These are phyloP conservation scores for Artemisia argyi DNA, from an alignment of 129 eudicot genomes.

Conservation along the genomic window DNA sequence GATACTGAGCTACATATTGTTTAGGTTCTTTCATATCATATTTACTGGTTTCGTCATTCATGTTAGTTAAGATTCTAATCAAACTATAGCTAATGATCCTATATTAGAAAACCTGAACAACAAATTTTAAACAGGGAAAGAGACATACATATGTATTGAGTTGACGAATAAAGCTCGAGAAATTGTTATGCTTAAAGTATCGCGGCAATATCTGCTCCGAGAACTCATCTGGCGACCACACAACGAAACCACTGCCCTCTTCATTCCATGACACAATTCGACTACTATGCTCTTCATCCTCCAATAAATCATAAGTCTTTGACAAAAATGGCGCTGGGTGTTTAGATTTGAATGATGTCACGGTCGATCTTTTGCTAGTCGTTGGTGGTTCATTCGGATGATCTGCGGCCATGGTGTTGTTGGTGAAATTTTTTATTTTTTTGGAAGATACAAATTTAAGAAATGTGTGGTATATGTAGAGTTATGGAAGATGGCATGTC, in stretches of 20 bases:
- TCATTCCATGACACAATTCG: slow-evolving; percentile 48
- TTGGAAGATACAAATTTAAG: neutral
- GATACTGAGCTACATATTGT: too few species aligned
- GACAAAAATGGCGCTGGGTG: slow-evolving; percentile 52
- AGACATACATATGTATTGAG: slow-evolving; percentile 60
- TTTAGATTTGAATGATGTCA: slow-evolving; percentile 28
- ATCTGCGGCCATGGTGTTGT: slow-evolving; percentile 18
- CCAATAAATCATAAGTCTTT: slow-evolving; percentile 53
- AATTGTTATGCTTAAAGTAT: slow-evolving; percentile 61
- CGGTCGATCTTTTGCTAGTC: slow-evolving; percentile 7
- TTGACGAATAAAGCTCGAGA: slow-evolving; percentile 63
- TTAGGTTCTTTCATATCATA: too few species aligned
- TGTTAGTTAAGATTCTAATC: too few species aligned
- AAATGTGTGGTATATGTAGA: slow-evolving; percentile 26
- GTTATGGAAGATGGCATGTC: slow-evolving; percentile 27
- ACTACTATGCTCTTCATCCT: slow-evolving; percentile 33
- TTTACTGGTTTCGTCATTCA: too few species aligned
- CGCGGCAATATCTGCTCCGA: slow-evolving; percentile 51
- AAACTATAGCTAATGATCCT: slow-evolving; percentile 11
- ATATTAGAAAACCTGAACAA: neutral
- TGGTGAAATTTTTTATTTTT: too few species aligned
- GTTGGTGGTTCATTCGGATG: slow-evolving; percentile 1
- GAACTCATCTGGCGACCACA: slow-evolving; percentile 58
- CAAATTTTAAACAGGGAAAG: neutral
- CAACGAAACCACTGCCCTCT: slow-evolving; percentile 49